A percentile compares a stretch with the other conserved stretches of the same genome.
Conservation (phyloP, 1,284 basidiomycete genomes). For the Puccinia coronata region DNA sequence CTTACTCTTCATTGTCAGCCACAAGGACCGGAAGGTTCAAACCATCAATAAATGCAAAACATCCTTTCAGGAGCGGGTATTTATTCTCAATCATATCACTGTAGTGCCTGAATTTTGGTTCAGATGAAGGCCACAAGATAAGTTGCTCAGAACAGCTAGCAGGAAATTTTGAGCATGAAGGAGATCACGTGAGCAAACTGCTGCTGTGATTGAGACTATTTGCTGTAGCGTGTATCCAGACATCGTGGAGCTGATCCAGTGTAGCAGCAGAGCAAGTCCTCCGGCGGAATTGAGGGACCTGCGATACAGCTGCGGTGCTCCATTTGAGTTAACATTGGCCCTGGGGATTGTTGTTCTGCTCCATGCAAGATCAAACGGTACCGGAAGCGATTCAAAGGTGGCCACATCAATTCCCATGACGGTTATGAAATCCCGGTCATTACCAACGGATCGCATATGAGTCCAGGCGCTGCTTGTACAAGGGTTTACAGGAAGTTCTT, state of each 20-base stretch:
- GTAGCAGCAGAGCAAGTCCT: background rate
- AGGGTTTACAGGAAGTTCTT: background rate
- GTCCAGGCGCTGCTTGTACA: no score
- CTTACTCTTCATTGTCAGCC: slow-evolving; percentile 16
- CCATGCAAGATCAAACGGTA: no score
- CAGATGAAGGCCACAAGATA: background rate
- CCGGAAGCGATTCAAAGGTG: no score
- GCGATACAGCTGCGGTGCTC: background rate
- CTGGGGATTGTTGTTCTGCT: no score
- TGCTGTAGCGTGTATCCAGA: no score
- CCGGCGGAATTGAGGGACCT: no score
- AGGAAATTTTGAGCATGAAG: background rate
- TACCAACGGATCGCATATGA: background rate
- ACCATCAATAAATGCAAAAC: slow-evolving; percentile 12
- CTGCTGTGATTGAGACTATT: background rate
- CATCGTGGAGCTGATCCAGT: background rate
- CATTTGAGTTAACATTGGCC: background rate
- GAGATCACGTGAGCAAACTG: background rate
- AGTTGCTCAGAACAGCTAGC: background rate
- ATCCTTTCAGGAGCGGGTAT: background rate
- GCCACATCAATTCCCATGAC: background rate
- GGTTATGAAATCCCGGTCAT: background rate
- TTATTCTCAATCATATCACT: no score
- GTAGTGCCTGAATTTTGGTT: no score
- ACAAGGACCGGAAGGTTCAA: no score